phyloP scores from a whole-genome alignment of 441 rosid species.

The Pelargonium australe region DNA sequence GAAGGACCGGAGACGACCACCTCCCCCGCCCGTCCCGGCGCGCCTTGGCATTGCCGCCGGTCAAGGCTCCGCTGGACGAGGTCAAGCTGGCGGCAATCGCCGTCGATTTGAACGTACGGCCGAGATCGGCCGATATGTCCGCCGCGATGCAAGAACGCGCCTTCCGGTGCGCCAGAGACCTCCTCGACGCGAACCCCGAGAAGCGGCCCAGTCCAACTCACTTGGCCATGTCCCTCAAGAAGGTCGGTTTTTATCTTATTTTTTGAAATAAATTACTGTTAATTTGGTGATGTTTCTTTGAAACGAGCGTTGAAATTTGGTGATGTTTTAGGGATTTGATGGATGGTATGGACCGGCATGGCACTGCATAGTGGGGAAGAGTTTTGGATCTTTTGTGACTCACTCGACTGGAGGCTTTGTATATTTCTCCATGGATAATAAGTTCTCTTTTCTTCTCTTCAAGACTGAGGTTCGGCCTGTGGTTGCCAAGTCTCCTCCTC shows the following conservation, averaged over 20 bases:
- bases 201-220: slow-evolving; percentile 31
- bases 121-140: slow-evolving; percentile 57
- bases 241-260: slow-evolving; percentile 22
- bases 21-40: slow-evolving; percentile 16
- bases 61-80: slow-evolving; percentile 20
- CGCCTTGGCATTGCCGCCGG: slow-evolving; percentile 14
- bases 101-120: slow-evolving; percentile 39
- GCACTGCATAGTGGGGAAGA: slow-evolving; percentile 71
- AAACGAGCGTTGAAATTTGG: neutral
- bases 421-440: slow-evolving; percentile 54
- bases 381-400: slow-evolving; percentile 70
- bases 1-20: neutral
- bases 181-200: slow-evolving; percentile 30
- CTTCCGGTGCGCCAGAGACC: slow-evolving; percentile 33
- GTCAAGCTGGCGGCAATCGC: slow-evolving; percentile 45
- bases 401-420: slow-evolving; percentile 68
- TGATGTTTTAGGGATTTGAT: slow-evolving; percentile 52
- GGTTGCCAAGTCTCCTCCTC: slow-evolving; percentile 20
- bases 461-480: slow-evolving; percentile 56
- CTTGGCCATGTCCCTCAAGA: slow-evolving; percentile 42
- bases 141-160: slow-evolving; percentile 48
- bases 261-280: too few species aligned
- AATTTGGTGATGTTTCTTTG: neutral
- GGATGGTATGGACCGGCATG: slow-evolving; percentile 59
- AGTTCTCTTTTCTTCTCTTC: slow-evolving; percentile 53